A percentile compares a stretch with the other conserved stretches of the same genome.
These are phyloP conservation scores for Epithele typhae DNA, from an alignment of 768 basidiomycete genomes.

Conservation along the genomic window DNA sequence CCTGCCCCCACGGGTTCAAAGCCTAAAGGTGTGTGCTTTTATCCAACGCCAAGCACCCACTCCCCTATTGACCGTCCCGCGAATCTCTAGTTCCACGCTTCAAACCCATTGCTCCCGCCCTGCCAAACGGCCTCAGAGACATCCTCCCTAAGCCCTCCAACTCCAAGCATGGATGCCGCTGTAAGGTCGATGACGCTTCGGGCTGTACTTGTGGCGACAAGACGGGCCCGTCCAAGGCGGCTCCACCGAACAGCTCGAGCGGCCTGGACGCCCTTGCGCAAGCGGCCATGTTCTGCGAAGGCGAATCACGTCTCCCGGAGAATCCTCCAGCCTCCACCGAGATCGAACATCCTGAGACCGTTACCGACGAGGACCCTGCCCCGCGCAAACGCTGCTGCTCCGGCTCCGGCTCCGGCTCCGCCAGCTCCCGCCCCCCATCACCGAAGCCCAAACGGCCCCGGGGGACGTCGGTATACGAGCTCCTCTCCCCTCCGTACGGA, in stretches of 20 bases:
- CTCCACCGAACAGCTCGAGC: conserved; percentile 19
- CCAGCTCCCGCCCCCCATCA: conserved; percentile 3
- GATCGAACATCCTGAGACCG: too few relatives aligned
- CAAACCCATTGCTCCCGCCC: conserved; percentile 64
- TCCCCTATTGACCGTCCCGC: too few relatives aligned
- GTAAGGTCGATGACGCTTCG: conserved; percentile 8
- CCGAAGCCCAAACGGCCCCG: conserved; percentile 13
- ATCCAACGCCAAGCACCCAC: too few relatives aligned
- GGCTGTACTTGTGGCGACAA: conserved; percentile 13
- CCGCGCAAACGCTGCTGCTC: conserved; percentile 10
- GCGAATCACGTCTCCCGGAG: too few relatives aligned
- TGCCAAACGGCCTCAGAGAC: conserved; percentile 72
- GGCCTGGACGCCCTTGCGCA: conserved; percentile 35
- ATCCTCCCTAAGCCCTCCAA: too few relatives aligned
- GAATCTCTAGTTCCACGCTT: conserved; percentile 50
- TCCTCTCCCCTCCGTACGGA: too few relatives aligned
- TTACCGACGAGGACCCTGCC: too few relatives aligned
- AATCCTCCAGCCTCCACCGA: too few relatives aligned
- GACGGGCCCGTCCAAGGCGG: not conserved
- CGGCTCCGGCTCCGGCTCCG: conserved; percentile 1
- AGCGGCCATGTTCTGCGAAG: conserved; percentile 25
- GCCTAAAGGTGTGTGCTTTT: conserved; percentile 35
- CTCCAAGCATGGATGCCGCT: conserved; percentile 10
- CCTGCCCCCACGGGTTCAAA: conserved; percentile 2
- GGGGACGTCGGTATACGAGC: too few relatives aligned